Base-by-base conservation (phyloP, 768 basidiomycete genomes). In the Mycena epipterygia region DNA sequence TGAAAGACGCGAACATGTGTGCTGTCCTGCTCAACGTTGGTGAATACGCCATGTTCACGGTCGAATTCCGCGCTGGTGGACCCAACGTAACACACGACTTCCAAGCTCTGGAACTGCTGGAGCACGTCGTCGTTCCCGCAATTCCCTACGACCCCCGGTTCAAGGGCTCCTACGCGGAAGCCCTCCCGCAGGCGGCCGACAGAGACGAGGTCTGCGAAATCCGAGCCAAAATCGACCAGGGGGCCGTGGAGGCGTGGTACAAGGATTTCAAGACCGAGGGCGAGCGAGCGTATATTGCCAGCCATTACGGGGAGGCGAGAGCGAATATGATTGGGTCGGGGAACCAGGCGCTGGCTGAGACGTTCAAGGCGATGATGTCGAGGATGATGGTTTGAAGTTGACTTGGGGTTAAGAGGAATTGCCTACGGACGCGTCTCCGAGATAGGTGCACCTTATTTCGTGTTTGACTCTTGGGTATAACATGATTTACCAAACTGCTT, bases 241-340 rank as follows among this genome's bases (percentile, higher is more conserved):
- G 9, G 4, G 64, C 41, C 9, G 61, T 70, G 53, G 62, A 69
- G 4, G 53, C 53, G 46, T 73, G 67, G 67, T 66, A 59, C 30
- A 27, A 35, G 41, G 72, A 73, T 37, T 65, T 46, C 35, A 67
- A 67, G 63, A 57, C 52, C 30, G 51, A 57, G 23, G 68, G 68
- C n/a, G 63, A 73, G 52, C 17, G 16, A 13, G 72, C 48, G 19
- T 56, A 72, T 41, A 59, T 69, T 53, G 17, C 32, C 42, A 60
- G 59, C 17, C 68, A 73, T 65, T 70, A 70, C 44, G 68, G 72
- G 35, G 68, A 61, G 39, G 72, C 72, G 12, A 60, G 72, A 11
- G 68, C 72, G 39, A 58, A 57, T 3, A 68, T 72, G 71, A 21
- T 68, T 21, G 61, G 60, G 33, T 29, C 39, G 4, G 67, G 67